phyloP scores from a whole-genome alignment of 1,284 basidiomycete species.

The Tilletia horrida region DNA sequence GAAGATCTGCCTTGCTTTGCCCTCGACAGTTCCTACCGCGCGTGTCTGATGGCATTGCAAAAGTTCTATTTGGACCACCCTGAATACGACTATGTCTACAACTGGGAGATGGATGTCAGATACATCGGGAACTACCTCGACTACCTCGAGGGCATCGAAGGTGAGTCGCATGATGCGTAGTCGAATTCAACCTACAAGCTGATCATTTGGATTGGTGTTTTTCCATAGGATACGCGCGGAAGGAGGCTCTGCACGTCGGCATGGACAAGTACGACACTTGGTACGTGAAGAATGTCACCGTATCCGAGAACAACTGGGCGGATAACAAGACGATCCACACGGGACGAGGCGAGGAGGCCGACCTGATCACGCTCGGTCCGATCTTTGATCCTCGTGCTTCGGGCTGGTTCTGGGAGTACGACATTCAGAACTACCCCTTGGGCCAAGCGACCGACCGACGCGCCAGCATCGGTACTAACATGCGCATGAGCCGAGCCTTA shows the following conservation, averaged over 20 bases:
- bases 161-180: not conserved
- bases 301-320: constrained; percentile 49
- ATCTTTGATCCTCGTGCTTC: constrained; percentile 55
- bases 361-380: constrained; percentile 53
- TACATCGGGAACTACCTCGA: constrained; percentile 55
- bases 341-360: constrained; percentile 50
- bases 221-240: constrained; percentile 35
- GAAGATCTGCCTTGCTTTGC: not conserved
- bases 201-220: not conserved
- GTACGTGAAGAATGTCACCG: constrained; percentile 49
- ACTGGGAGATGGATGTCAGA: constrained; percentile 56
- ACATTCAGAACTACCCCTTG: constrained; percentile 52
- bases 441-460: constrained; percentile 49
- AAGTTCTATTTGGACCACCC: constrained; percentile 55
- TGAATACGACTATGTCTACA: constrained; percentile 54
- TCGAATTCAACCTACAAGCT: not conserved
- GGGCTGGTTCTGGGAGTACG: constrained; percentile 55
- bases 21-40: constrained; percentile 46
- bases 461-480: constrained; percentile 55
- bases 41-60: constrained; percentile 54
- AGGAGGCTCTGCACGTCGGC: constrained; percentile 49
- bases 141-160: constrained; percentile 52
- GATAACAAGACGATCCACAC: constrained; percentile 34
- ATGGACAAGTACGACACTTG: constrained; percentile 56
- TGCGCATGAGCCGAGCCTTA: constrained; percentile 52